A percentile compares a stretch with the other conserved stretches of the same genome.
These are phyloP conservation scores for Teratosphaeria pseudoeucalypti DNA, from an alignment of 2,329 filamentous ascomycete species.

Conservation along the genomic window DNA sequence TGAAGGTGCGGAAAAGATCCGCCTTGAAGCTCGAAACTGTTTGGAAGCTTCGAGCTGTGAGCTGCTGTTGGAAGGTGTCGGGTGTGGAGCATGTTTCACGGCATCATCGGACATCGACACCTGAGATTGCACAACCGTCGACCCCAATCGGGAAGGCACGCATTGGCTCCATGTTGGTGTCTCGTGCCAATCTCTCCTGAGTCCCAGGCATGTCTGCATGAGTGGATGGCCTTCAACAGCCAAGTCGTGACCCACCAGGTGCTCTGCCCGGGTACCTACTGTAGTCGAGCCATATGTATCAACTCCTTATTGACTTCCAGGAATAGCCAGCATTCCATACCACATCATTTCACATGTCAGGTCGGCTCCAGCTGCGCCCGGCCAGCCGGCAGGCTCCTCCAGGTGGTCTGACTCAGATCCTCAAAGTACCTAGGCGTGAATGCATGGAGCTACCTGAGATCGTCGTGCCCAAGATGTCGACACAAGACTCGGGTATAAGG, in stretches of 20 bases:
- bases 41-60: neutral
- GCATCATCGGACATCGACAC: neutral
- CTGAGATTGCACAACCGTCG: neutral
- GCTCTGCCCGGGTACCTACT: too few relatives aligned
- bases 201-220: too few relatives aligned
- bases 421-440: neutral
- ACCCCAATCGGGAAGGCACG: neutral
- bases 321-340: neutral
- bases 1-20: conserved; percentile 4
- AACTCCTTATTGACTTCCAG: neutral
- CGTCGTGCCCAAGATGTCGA: neutral
- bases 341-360: neutral
- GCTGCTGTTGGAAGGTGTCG: neutral
- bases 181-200: too few relatives aligned
- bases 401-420: neutral
- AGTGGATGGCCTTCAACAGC: too few relatives aligned
- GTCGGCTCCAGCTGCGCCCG: neutral
- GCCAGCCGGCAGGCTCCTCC: neutral
- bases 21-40: neutral
- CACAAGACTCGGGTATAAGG: neutral
- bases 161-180: neutral
- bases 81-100: too few relatives aligned
- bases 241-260: too few relatives aligned
- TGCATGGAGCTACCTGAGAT: neutral
- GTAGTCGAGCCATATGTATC: neutral